These are phyloP conservation scores for Codiaeum variegatum DNA, from an alignment of 441 rosid species.

Conservation along the genomic window DNA sequence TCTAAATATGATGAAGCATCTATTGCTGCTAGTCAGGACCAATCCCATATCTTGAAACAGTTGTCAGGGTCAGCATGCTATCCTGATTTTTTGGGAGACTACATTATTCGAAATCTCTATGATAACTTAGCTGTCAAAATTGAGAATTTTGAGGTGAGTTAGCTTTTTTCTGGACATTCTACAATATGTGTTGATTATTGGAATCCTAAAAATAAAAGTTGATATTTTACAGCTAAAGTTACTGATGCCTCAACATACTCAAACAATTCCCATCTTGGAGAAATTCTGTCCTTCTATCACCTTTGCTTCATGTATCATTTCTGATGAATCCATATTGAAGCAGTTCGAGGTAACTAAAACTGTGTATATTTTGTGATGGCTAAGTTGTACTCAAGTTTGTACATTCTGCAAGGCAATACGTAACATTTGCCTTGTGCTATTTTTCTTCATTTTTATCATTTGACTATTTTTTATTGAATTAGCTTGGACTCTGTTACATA, in stretches of 20 bases:
- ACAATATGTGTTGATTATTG: constrained; percentile 9
- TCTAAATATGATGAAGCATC: constrained; percentile 38
- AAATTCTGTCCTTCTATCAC: constrained; percentile 48
- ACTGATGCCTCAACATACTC: constrained; percentile 35
- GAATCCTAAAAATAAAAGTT: constrained; percentile 25
- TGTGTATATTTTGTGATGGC: neutral
- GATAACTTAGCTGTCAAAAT: constrained; percentile 55
- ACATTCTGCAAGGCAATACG: neutral
- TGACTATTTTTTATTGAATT: neutral
- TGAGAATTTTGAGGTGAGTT: constrained; percentile 56
- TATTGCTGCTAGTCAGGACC: constrained; percentile 35
- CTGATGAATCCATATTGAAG: constrained; percentile 59
- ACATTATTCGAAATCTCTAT: constrained; percentile 51
- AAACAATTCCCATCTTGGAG: constrained; percentile 47
- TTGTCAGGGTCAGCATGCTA: constrained; percentile 33
- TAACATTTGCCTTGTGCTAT: neutral
- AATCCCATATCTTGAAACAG: constrained; percentile 29
- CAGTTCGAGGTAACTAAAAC: constrained; percentile 71
- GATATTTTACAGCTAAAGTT: constrained; percentile 56
- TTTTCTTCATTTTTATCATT: neutral
- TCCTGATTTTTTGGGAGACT: constrained; percentile 28
- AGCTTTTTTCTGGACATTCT: constrained; percentile 19
- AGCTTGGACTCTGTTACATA: neutral
- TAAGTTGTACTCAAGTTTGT: neutral
- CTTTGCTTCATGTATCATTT: constrained; percentile 56